A percentile compares a stretch with the other conserved stretches of the same genome.
phyloP scores from a whole-genome alignment of 1,139 yeast species.

The Pichia sp. region DNA sequence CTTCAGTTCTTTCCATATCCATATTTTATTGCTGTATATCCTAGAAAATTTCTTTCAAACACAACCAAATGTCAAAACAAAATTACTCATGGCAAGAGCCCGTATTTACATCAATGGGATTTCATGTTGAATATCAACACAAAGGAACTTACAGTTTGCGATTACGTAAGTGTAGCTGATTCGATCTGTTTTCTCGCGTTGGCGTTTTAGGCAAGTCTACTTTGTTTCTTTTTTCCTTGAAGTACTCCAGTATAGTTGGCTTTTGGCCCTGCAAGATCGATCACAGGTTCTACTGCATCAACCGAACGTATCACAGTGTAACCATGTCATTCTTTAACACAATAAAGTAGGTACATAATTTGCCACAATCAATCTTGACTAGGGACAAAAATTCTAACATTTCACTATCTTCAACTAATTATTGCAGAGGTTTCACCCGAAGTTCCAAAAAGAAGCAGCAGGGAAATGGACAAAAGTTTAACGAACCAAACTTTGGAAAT shows the following conservation, averaged over 20 bases:
- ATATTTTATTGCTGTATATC: background rate
- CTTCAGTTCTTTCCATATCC: background rate
- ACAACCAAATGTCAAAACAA: background rate
- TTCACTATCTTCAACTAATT: background rate
- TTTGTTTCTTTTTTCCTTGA: background rate
- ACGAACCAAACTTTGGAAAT: constrained; percentile 25
- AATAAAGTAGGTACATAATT: constrained; percentile 35
- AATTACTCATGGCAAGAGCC: background rate
- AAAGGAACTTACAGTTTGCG: background rate
- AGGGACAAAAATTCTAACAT: constrained; percentile 8
- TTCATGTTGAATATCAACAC: background rate
- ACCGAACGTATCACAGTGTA: background rate
- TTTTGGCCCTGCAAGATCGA: background rate
- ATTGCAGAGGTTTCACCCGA: constrained; percentile 57
- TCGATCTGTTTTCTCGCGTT: background rate
- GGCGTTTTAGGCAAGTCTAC: background rate
- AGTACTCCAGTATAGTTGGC: background rate
- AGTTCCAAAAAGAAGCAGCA: constrained; percentile 42
- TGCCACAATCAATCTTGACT: background rate
- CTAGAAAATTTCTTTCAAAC: too few relatives aligned
- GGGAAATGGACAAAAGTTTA: constrained; percentile 25
- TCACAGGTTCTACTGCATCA: background rate
- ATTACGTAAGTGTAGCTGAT: background rate
- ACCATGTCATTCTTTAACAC: constrained; percentile 42
- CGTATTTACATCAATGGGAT: background rate